These are phyloP conservation scores for Barnettozyma botsteinii DNA, from an alignment of 805 yeast genomes.

Conservation along the genomic window DNA sequence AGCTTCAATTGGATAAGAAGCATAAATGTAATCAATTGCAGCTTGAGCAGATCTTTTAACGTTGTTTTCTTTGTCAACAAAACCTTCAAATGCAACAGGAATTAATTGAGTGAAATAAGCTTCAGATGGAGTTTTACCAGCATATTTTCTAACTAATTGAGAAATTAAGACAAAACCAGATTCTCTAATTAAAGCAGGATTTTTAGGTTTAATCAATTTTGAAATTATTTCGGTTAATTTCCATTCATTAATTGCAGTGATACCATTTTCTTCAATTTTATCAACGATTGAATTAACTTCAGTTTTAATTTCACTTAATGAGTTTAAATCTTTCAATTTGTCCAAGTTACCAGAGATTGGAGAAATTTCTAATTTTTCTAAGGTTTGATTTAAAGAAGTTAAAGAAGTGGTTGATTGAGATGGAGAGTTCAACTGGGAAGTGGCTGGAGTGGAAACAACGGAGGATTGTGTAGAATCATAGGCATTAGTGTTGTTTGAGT, in stretches of 20 bases:
- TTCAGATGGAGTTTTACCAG: conserved; percentile 68
- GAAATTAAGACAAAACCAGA: conserved; percentile 59
- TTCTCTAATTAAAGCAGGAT: conserved; percentile 70
- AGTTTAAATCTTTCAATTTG: conserved; percentile 38
- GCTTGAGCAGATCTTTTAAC: conserved; percentile 84
- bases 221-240: conserved; percentile 55
- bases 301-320: conserved; percentile 32
- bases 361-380: conserved; percentile 55
- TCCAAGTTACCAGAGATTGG: conserved; percentile 61
- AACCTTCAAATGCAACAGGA: conserved; percentile 58
- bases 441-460: conserved; percentile 20
- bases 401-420: conserved; percentile 66
- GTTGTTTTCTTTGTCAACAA: conserved; percentile 82
- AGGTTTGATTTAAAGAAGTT: conserved; percentile 63
- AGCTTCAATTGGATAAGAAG: conserved; percentile 71
- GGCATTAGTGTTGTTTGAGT: conserved; percentile 8
- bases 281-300: conserved; percentile 38
- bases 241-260: conserved; percentile 53
- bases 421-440: conserved; percentile 30
- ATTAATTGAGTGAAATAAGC: conserved; percentile 64
- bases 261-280: conserved; percentile 39
- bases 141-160: conserved; percentile 53
- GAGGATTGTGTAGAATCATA: conserved; percentile 15
- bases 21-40: conserved; percentile 65
- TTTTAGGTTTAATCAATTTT: conserved; percentile 68